Conservation (phyloP, 2,329 filamentous ascomycete species). For the Aphanocladium album region DNA sequence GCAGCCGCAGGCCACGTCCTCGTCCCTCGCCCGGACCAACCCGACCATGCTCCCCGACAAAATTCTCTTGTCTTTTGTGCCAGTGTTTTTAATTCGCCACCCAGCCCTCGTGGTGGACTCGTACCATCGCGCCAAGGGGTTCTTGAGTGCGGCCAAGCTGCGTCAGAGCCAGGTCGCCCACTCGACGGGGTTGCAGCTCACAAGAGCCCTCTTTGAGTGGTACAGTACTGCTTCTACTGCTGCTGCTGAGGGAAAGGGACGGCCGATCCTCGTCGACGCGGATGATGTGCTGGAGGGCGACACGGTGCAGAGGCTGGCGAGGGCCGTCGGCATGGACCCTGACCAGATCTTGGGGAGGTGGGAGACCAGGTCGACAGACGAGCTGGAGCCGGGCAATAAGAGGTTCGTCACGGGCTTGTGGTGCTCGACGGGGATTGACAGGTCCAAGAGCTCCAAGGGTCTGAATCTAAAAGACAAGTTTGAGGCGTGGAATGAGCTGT, state of each 20-base stretch:
- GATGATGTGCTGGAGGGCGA: not conserved
- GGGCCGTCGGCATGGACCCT: not conserved
- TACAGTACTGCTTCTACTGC: not conserved
- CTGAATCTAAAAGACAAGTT: not conserved
- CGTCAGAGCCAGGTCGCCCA: not conserved
- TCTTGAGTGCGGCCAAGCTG: not conserved
- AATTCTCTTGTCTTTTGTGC: not conserved
- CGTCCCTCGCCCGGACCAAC: not conserved
- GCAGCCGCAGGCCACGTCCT: not conserved
- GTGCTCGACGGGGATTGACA: not conserved
- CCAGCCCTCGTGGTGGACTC: not conserved
- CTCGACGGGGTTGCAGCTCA: not conserved
- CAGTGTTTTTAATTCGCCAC: not conserved
- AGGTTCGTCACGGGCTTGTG: not conserved
- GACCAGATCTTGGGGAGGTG: not conserved
- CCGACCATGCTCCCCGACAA: not conserved
- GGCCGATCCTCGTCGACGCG: not conserved
- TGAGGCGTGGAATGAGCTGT: not conserved
- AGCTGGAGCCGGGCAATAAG: not conserved
- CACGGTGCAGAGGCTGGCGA: not conserved
- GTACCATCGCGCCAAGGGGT: not conserved
- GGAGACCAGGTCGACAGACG: not conserved
- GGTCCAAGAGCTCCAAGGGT: not conserved
- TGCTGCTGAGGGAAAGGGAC: not conserved
- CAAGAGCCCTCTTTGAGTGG: not conserved